Evolutionary conservation across 2,329 filamentous ascomycete genomes (phyloP), one percentile per base, ranked within the genome.

Genomic region (Parafenestella ontariensis): DNA sequence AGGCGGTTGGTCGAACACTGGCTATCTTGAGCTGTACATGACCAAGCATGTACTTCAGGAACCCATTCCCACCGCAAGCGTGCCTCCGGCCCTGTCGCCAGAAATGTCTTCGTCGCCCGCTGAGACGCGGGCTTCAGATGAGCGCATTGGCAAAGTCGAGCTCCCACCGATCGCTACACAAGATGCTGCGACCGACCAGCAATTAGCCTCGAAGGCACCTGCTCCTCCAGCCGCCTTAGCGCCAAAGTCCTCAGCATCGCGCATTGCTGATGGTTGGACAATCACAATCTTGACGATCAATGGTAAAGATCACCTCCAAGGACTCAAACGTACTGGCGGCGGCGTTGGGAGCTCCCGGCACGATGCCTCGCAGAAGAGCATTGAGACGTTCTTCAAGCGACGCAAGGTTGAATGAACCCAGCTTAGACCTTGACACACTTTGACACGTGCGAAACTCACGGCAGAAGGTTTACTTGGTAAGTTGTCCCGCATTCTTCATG

Each of bases 301-400:
- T 70, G 85, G 84, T 57, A 83, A 85, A 55, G 83, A 85, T 3
- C 93, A 97, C 75, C 83, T 96, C 2, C 76, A 79, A 40, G 86
- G 87, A 24, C 78, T 96, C 53, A 93, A 88, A 72, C 89, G 91
- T 74, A 94, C 91, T 8, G 81, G 89, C 21, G 91, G 91, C 26
- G 92, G 92, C 3, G 89, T 96, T 52, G 92, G 92, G 49, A 95
- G 89, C 65, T 83, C 89, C 34, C 82, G 83, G 51, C 88, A 91
- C 70, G 92, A 97, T 71, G 82, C 85, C 10, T 87, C 82, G 42
- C 93, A 96, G 74, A 87, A 84, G 68, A 91, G 84, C 17, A 84
- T 97, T 64, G 86, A 91, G 41, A 83, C 84, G 0, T 96, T 95
- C 78, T 93, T 96, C 75, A 87, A 87, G 68, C 84, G 83, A 69